phyloP scores from a whole-genome alignment of 2,329 filamentous ascomycete genomes.

The Bimuria novae-zelandiae region DNA sequence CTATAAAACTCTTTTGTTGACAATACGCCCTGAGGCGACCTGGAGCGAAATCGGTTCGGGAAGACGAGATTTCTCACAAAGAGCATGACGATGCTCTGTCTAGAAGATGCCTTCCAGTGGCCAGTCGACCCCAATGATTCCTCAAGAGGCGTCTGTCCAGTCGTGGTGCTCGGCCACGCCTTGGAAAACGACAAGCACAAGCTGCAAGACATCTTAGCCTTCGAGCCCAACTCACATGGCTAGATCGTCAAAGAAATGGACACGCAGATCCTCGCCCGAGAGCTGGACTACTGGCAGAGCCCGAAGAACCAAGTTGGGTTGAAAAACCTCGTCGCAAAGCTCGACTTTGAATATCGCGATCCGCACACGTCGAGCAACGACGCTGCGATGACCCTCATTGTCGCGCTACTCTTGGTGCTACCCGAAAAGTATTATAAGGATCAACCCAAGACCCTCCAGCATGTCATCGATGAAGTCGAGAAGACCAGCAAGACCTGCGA shows the following conservation, averaged over 20 bases:
- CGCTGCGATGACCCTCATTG: constrained; percentile 28
- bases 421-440: background rate
- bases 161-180: constrained; percentile 32
- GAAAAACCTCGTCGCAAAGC: constrained; percentile 1
- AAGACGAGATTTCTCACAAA: constrained; percentile 24
- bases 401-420: constrained; percentile 22
- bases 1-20: too few species aligned
- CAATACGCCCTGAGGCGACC: constrained; percentile 1
- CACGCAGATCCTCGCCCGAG: constrained; percentile 25
- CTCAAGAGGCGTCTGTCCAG: constrained; percentile 17
- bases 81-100: constrained; percentile 11
- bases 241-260: constrained; percentile 26
- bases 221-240: constrained; percentile 14
- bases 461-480: background rate
- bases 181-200: constrained; percentile 24
- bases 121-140: constrained; percentile 14
- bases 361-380: constrained; percentile 29
- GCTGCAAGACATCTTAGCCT: constrained; percentile 18
- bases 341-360: constrained; percentile 22
- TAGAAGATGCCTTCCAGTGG: constrained; percentile 20
- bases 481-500: background rate
- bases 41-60: constrained; percentile 28
- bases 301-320: constrained; percentile 19
- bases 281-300: constrained; percentile 11
- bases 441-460: background rate